A percentile compares a stretch with the other conserved stretches of the same genome.
Conservation (phyloP, 2,329 filamentous ascomycete genomes). For the Colletotrichum graminicola region DNA sequence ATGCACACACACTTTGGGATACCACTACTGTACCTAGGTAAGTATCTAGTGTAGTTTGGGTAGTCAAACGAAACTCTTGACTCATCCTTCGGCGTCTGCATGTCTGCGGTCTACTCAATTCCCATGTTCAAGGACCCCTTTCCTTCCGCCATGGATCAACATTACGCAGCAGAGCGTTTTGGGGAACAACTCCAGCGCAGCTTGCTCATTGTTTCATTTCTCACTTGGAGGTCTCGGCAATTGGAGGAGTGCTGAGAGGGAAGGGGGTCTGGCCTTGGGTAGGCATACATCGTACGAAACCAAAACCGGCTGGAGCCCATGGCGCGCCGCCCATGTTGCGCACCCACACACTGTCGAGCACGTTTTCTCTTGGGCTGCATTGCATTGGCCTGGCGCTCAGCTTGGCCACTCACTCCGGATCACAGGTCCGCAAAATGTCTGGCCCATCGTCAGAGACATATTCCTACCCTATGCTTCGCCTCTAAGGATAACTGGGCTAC, state of each 20-base stretch:
- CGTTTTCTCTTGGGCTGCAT: conserved; percentile 27
- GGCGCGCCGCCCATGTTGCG: conserved; percentile 21
- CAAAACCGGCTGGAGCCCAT: conserved; percentile 14
- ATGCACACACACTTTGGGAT: not conserved
- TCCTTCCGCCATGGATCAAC: conserved; percentile 9
- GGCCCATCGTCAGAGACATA: not conserved
- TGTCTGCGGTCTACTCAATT: conserved; percentile 4
- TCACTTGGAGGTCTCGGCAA: not conserved
- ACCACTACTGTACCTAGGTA: no score
- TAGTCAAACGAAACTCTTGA: not conserved
- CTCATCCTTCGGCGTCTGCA: not conserved
- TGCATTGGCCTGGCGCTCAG: conserved; percentile 18
- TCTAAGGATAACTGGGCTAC: not conserved
- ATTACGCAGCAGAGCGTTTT: not conserved
- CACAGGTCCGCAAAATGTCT: not conserved
- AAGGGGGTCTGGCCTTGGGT: not conserved
- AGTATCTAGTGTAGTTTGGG: no score
- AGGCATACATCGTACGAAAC: conserved; percentile 26
- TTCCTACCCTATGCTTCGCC: not conserved
- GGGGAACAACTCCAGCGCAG: not conserved
- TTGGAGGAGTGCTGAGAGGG: not conserved
- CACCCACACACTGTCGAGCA: conserved; percentile 33
- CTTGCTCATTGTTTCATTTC: conserved; percentile 1
- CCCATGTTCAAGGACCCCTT: not conserved
- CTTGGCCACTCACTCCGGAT: not conserved